These are phyloP conservation scores for Hymenoscyphus fraxineus DNA, from an alignment of 2,329 filamentous ascomycete genomes.

Conservation along the genomic window DNA sequence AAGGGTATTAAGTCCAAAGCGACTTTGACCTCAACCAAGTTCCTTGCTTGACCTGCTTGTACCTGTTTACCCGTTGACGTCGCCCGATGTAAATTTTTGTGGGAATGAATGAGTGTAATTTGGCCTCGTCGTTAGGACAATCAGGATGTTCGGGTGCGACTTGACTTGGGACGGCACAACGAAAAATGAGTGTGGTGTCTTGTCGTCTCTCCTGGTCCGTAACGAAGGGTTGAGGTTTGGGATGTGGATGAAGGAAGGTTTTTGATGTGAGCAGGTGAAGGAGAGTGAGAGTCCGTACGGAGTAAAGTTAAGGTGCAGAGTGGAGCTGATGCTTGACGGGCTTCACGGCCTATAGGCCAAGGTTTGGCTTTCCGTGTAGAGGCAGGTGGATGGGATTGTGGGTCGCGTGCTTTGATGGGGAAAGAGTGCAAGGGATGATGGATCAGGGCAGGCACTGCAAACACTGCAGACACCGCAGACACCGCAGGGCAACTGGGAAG, in stretches of 20 bases:
- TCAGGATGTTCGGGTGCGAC: neutral
- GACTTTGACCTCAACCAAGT: neutral
- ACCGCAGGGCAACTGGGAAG: too few species aligned
- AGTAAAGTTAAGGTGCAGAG: neutral
- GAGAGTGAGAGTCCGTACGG: neutral
- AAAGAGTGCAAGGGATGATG: neutral
- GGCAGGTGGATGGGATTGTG: neutral
- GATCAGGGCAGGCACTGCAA: neutral
- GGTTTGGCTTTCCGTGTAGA: neutral
- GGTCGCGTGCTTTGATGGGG: constrained; percentile 3
- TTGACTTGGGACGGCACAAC: neutral
- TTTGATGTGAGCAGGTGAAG: neutral
- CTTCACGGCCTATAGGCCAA: neutral
- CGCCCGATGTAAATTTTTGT: too few species aligned
- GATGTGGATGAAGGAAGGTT: neutral
- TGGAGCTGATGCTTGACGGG: neutral
- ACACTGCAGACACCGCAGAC: neutral
- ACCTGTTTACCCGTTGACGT: neutral
- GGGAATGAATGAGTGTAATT: neutral
- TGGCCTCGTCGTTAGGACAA: neutral
- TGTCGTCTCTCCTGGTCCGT: neutral
- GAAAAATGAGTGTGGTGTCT: neutral
- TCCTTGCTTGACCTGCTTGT: neutral
- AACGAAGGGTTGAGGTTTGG: neutral
- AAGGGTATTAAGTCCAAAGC: neutral